A percentile compares a stretch with the other conserved stretches of the same genome.
Conservation (phyloP, 2,329 filamentous ascomycete species). For the Chrysosporium queenslandicum region DNA sequence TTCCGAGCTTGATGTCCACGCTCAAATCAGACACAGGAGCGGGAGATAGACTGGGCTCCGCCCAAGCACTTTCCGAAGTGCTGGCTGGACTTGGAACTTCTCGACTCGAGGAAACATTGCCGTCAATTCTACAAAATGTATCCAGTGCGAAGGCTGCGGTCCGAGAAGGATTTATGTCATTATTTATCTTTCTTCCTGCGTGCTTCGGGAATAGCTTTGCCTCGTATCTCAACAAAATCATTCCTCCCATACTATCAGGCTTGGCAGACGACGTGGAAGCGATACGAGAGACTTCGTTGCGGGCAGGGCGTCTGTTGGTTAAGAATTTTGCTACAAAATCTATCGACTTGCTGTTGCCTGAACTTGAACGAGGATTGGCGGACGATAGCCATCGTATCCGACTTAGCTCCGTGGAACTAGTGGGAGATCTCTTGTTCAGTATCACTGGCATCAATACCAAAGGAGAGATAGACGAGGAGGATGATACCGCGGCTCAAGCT, state of each 20-base stretch:
- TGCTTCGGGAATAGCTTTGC: conserved; percentile 99
- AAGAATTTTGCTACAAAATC: conserved; percentile 97
- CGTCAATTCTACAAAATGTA: conserved; percentile 92
- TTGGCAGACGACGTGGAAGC: conserved; percentile 93
- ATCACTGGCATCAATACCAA: conserved; percentile 85
- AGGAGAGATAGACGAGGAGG: conserved; percentile 63
- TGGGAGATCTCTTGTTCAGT: conserved; percentile 94
- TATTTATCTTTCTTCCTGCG: conserved; percentile 97
- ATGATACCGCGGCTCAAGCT: conserved; percentile 70
- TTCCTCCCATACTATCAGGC: conserved; percentile 86
- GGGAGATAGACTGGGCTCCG: conserved; percentile 88
- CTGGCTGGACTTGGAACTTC: conserved; percentile 87
- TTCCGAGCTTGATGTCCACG: conserved; percentile 93
- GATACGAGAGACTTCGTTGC: conserved; percentile 90
- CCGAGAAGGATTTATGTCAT: conserved; percentile 96
- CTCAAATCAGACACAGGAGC: conserved; percentile 96
- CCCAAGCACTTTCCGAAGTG: conserved; percentile 91
- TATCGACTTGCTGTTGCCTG: conserved; percentile 85
- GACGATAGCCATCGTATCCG: conserved; percentile 96
- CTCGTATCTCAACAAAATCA: conserved; percentile 88
- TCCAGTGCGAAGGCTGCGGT: conserved; percentile 82
- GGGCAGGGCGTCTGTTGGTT: conserved; percentile 84
- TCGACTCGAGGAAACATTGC: conserved; percentile 87
- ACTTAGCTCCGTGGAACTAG: conserved; percentile 93
- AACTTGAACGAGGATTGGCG: conserved; percentile 90